Base-by-base conservation (phyloP, 352 stramenopile species). In the Phytophthora agathidicida region DNA sequence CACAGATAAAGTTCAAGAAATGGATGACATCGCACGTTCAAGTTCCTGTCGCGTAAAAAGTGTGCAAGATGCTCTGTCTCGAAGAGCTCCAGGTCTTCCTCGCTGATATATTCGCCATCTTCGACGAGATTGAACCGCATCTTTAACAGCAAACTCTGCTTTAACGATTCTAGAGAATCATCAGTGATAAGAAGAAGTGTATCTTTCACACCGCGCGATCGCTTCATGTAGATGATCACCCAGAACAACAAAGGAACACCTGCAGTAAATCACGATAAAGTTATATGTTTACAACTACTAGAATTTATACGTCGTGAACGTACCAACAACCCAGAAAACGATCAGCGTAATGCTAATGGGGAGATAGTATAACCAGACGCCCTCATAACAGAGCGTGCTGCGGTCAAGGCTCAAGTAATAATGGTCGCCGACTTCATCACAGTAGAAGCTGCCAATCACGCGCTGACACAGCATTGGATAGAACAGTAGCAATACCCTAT, bases 401-500 rank as follows among this genome's bases (percentile, higher is more conserved):
- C 76, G 83, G 55, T 92, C 80, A 4, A 77, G 68, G 10, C 56
- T 85, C 72, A 92, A 77, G 50, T 86, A 90, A 49, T 71, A 84
- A 11, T 75, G 61, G 3, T 54, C 49, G 9, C 80, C 83, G 13
- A 92, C 71, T 50, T 92, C 80, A 26, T 89, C 73, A 49, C 83
- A 92, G 66, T 92, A 90, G 26, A 90, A 92, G n/a, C 77, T 74
- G 1, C 75, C 77, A 23, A 92, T 56, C 39, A 84, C 76, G 5
- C 79, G 81, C 52, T 88, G 76, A 44, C 78, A 87, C n/a, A 92
- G 51, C 44, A 89, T 78, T 1, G 83, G 83, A 39, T 92, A 90
- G 17, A 88, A 89, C 14, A 92, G 24, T 16, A 92, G 45, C 32
- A 89, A 45, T 14, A 92, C 67, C 80, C 74, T 84, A 44, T 8